Evolutionary conservation across 75 land plant genomes (phyloP).

Genomic region (Pinus albicaulis): DNA sequence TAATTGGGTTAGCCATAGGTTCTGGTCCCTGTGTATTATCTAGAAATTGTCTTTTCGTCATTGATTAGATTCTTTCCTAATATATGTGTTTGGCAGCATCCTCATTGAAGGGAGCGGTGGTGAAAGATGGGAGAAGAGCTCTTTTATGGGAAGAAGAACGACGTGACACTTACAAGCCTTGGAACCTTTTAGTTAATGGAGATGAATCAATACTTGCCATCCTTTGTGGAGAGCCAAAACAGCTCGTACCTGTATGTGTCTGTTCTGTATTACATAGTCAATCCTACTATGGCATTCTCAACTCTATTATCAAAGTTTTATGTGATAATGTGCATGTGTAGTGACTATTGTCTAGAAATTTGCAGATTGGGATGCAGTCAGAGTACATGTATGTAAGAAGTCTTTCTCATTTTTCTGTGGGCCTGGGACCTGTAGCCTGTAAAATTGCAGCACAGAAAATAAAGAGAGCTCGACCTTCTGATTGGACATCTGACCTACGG

Average conservation of each 20-base stretch:
- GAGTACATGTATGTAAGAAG: constrained; percentile 82
- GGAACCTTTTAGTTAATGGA: constrained; percentile 31
- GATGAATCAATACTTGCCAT: constrained; percentile 44
- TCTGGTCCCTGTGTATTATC: no score
- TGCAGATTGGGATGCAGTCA: constrained; percentile 41
- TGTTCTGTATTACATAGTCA: background rate
- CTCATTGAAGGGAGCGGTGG: constrained; percentile 6
- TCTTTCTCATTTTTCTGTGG: constrained; percentile 69
- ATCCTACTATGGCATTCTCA: background rate
- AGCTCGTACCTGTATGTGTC: constrained; percentile 69
- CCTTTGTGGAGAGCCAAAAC: constrained; percentile 51
- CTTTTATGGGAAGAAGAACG: constrained; percentile 11
- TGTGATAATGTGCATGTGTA: background rate
- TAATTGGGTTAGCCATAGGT: background rate
- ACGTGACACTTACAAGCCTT: constrained; percentile 18
- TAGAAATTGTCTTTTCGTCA: no score
- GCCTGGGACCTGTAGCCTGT: constrained; percentile 76
- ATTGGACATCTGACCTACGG: constrained; percentile 59
- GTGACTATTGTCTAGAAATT: background rate
- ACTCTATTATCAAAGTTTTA: no score
- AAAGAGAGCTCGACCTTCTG: constrained; percentile 54
- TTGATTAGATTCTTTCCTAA: background rate
- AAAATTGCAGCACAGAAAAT: constrained; percentile 62
- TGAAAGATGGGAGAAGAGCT: constrained; percentile 30
- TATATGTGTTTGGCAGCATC: background rate